A percentile compares a stretch with the other conserved stretches of the same genome.
phyloP scores from a whole-genome alignment of 2,329 filamentous ascomycete species.

The Fusarium brevicatenulatum region DNA sequence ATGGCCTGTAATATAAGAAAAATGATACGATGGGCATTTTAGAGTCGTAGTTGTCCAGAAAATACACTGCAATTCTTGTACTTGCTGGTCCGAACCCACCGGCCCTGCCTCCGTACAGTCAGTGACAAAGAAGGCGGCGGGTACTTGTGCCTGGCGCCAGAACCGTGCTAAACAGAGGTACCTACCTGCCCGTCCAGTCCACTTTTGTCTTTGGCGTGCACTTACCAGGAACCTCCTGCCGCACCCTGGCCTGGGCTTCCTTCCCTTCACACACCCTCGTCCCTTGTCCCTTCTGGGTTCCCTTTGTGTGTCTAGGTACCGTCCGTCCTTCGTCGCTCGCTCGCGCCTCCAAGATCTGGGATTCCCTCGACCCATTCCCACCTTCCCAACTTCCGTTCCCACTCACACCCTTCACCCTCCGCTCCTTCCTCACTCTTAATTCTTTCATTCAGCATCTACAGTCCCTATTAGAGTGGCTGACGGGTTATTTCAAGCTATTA shows the following conservation, averaged over 20 bases:
- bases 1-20: no score
- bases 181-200: conserved; percentile 12
- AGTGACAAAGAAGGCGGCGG: conserved; percentile 26
- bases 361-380: conserved; percentile 45
- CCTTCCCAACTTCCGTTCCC: conserved; percentile 44
- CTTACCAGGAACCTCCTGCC: conserved; percentile 40
- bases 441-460: conserved; percentile 35
- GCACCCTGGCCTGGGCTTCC: conserved; percentile 11
- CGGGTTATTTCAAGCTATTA: conserved; percentile 27
- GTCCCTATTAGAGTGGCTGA: conserved; percentile 33
- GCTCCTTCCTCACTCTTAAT: conserved; percentile 41
- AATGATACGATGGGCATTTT: neutral
- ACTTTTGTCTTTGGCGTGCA: conserved; percentile 21
- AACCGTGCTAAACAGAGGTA: conserved; percentile 35
- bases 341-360: conserved; percentile 44
- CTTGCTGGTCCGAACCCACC: conserved; percentile 44
- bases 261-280: conserved; percentile 37
- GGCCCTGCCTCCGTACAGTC: conserved; percentile 33
- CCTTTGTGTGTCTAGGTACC: conserved; percentile 34
- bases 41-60: neutral
- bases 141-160: conserved; percentile 36
- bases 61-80: conserved; percentile 2
- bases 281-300: conserved; percentile 32
- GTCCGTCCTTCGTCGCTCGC: conserved; percentile 23
- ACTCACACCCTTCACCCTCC: conserved; percentile 42